Evolutionary conservation across 2,329 filamentous ascomycete genomes (phyloP), one percentile per base, ranked within the genome.

Genomic region (Claviceps sp.): DNA sequence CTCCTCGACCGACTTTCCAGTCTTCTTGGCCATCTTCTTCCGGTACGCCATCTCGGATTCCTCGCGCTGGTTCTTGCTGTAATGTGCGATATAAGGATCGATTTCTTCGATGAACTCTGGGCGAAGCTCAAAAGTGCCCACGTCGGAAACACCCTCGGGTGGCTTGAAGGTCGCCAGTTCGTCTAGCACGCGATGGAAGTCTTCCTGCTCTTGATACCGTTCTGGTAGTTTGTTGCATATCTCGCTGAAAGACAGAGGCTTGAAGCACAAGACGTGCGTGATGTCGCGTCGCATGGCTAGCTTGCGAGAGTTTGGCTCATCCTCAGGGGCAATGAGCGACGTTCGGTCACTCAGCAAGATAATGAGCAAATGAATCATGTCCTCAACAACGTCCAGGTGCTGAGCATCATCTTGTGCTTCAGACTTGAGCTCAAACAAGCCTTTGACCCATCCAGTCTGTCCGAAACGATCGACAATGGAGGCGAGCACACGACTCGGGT

Each of bases 71-170:
- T 98, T 98, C 64, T 95, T 95, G 62, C 84, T 94, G 67, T 95
- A 98, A 63, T 97, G 89, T 6, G 90, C 87, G 62, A 90, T 93
- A 65, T 96, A 98, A 1, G 94, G 93, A 64, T 98, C 94, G 49
- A 98, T 82, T 47, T 94, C 79, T 59, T 91, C 86, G 41, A 96
- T 78, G 60, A 84, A 93, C 55, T 95, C 81, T 4, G 86, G 81
- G 63, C 90, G 93, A 49, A 98, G 73, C 66, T 96, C 89, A 61
- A 98, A 98, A 0, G 88, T 95, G 53, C 94, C 93, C 16, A 90
- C 87, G 64, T 98, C 93, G 4, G 87, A 88, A 36, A 97, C 70
- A 5, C 91, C 93, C 67, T 98, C 93, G 0, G 93, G 93, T 9
- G 89, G 75, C 57, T 89, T 89, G 73, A 90, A 98, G 2, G 77